Evolutionary conservation across 352 stramenopile species (phyloP).

Genomic region (Phytophthora cryptogea): DNA sequence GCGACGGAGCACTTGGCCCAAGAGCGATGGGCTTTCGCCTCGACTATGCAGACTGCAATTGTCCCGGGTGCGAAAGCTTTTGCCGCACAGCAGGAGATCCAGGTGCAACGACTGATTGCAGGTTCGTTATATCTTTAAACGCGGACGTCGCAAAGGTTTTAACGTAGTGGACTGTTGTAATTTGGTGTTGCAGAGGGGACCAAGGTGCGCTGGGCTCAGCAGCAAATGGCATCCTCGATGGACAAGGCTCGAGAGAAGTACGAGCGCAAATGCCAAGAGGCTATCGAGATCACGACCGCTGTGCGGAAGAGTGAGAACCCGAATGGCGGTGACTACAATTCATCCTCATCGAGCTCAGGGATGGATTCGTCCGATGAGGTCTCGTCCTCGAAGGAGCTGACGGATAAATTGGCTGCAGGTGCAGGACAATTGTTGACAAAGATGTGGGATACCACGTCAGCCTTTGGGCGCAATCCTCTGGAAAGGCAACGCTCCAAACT

Average conservation of each 20-base stretch:
- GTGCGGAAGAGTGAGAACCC: constrained; percentile 38
- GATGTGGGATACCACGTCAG: constrained; percentile 80
- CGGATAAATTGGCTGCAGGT: constrained; percentile 61
- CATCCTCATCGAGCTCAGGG: constrained; percentile 12
- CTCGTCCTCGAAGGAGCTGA: constrained; percentile 50
- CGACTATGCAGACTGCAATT: constrained; percentile 66
- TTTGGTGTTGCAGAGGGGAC: constrained; percentile 55
- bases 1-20: constrained; percentile 55
- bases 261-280: constrained; percentile 72
- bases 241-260: constrained; percentile 83
- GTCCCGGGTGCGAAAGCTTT: constrained; percentile 66
- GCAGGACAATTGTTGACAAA: constrained; percentile 76
- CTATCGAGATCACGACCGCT: constrained; percentile 50
- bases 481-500: constrained; percentile 72
- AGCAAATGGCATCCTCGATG: constrained; percentile 63
- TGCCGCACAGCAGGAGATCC: constrained; percentile 69
- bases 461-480: constrained; percentile 64
- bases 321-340: constrained; percentile 5
- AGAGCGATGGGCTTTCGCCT: constrained; percentile 62
- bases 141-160: constrained; percentile 1
- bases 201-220: constrained; percentile 65
- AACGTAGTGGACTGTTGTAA: constrained; percentile 10
- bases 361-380: constrained; percentile 27
- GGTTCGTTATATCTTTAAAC: constrained; percentile 35
- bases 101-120: constrained; percentile 75